phyloP scores from a whole-genome alignment of 108 stramenopile species.

The Skeletonema costatum region DNA sequence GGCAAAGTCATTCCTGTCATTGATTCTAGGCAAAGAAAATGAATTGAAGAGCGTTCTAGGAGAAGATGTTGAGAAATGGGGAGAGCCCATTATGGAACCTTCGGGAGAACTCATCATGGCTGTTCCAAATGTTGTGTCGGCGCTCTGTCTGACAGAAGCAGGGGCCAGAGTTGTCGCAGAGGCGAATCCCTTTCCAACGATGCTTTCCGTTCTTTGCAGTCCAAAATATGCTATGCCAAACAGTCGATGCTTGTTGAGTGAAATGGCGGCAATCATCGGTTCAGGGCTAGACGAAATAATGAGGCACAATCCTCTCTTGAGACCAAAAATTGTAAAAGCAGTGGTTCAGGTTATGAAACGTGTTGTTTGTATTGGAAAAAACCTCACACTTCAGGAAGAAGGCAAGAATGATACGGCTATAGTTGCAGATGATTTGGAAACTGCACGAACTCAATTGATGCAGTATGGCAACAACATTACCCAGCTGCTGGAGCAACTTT shows the following conservation, averaged over 20 bases:
- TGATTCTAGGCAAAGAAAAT: slow-evolving; percentile 49
- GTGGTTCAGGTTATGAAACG: slow-evolving; percentile 73
- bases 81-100: slow-evolving; percentile 61
- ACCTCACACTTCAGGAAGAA: slow-evolving; percentile 51
- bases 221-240: slow-evolving; percentile 90
- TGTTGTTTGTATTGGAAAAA: slow-evolving; percentile 61
- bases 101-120: slow-evolving; percentile 90
- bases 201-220: slow-evolving; percentile 74
- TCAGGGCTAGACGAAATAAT: slow-evolving; percentile 93
- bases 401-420: neutral
- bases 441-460: slow-evolving; percentile 72
- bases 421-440: slow-evolving; percentile 45
- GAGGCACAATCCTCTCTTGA: slow-evolving; percentile 84
- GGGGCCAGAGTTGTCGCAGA: slow-evolving; percentile 75
- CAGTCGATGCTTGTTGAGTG: slow-evolving; percentile 84
- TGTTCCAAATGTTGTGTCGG: slow-evolving; percentile 86
- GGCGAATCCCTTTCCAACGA: slow-evolving; percentile 84
- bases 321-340: slow-evolving; percentile 61
- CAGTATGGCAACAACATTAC: slow-evolving; percentile 85
- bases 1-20: slow-evolving; percentile 71
- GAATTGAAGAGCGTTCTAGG: slow-evolving; percentile 21
- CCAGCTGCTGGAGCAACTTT: slow-evolving; percentile 88
- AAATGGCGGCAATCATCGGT: slow-evolving; percentile 86
- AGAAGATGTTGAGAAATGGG: slow-evolving; percentile 22
- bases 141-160: slow-evolving; percentile 87